Conservation (phyloP, 225 moss, liverwort and hornwort species). For the Thuidium tamariscinum region DNA sequence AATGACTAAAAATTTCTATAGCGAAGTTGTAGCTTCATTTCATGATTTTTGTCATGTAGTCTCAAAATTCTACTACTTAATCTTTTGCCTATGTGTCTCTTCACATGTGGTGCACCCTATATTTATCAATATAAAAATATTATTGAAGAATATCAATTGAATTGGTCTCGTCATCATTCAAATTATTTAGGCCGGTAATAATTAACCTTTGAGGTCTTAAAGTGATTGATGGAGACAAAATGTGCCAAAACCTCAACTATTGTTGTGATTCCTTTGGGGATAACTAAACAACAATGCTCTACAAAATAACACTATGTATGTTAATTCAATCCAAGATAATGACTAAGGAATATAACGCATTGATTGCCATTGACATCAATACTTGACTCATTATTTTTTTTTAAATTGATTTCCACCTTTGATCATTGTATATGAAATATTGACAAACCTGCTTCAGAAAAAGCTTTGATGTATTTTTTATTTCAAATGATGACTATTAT, state of each 20-base stretch:
- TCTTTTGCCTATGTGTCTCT: not conserved
- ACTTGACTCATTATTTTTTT: not conserved
- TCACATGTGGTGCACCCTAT: not conserved
- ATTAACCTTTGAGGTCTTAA: not conserved
- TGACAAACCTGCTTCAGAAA: not conserved
- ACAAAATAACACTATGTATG: not conserved
- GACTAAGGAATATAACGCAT: not conserved
- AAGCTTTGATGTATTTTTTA: not conserved
- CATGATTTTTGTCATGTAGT: not conserved
- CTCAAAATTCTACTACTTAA: not conserved
- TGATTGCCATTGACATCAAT: not conserved
- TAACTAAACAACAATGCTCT: not conserved
- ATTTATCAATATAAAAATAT: not conserved
- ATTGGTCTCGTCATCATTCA: not conserved
- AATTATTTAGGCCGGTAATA: not conserved
- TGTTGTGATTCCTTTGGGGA: rapidly evolving
- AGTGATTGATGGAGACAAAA: not conserved
- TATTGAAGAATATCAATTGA: not conserved
- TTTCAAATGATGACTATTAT: not conserved
- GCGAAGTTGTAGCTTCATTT: not conserved
- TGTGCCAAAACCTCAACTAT: not conserved
- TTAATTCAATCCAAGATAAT: not conserved
- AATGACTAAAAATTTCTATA: no score
- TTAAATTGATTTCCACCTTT: not conserved
- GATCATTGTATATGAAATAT: not conserved